Percentiles rank a stretch among this genome's conserved stretches.
Conservation (phyloP, 2,329 filamentous ascomycete genomes). For the Alternaria tenuissima region DNA sequence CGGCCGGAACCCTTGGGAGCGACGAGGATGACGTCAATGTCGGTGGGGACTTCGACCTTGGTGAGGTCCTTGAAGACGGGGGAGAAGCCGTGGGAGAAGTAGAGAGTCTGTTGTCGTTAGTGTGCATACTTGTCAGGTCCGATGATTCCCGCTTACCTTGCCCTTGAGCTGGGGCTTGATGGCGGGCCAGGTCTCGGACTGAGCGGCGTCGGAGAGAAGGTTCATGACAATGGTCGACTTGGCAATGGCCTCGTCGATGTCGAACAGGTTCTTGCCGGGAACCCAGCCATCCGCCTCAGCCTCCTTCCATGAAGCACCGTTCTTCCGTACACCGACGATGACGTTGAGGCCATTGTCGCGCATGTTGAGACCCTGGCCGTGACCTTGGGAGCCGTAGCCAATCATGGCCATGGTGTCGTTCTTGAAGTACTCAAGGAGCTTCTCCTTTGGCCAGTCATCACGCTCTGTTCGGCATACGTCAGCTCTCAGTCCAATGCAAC, state of each 20-base stretch:
- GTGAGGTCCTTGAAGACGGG: slow-evolving; percentile 99
- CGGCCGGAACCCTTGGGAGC: slow-evolving; percentile 99
- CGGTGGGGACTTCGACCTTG: slow-evolving; percentile 94
- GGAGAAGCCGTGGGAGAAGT: slow-evolving; percentile 99
- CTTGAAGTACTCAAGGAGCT: slow-evolving; percentile 99
- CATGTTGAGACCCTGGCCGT: slow-evolving; percentile 99
- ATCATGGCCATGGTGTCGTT: slow-evolving; percentile 99
- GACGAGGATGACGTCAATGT: slow-evolving; percentile 99
- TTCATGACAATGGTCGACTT: slow-evolving; percentile 98
- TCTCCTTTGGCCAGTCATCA: slow-evolving; percentile 97
- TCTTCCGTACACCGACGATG: slow-evolving; percentile 98
- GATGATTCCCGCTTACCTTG: slow-evolving; percentile 70
- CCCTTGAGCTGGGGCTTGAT: slow-evolving; percentile 99
- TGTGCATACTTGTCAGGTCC: slow-evolving; percentile 27
- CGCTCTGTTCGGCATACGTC: slow-evolving; percentile 70
- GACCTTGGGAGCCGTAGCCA: slow-evolving; percentile 97
- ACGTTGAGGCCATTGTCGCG: slow-evolving; percentile 99
- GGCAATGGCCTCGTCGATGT: slow-evolving; percentile 94
- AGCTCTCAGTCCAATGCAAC: slow-evolving; percentile 31
- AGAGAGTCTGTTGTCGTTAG: slow-evolving; percentile 75
- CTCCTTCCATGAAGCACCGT: slow-evolving; percentile 98
- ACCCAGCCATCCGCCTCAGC: slow-evolving; percentile 97
- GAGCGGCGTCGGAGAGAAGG: slow-evolving; percentile 95
- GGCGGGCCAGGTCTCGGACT: slow-evolving; percentile 97
- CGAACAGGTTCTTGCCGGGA: slow-evolving; percentile 97